Conservation (phyloP, 495 filamentous ascomycete species). For the Ramalina peruviana region DNA sequence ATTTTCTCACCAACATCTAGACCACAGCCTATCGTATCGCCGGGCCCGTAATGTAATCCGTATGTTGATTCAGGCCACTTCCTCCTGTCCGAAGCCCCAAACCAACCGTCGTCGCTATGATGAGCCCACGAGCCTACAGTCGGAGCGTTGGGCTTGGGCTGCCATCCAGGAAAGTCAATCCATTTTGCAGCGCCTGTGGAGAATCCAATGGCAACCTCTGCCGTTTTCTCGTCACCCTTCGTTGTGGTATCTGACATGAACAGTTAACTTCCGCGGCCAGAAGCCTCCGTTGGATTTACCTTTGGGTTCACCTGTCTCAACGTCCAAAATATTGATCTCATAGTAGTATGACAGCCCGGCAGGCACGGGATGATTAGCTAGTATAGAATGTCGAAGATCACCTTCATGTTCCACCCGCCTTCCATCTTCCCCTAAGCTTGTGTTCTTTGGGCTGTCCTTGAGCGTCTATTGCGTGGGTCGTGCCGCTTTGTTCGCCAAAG, state of each 20-base stretch:
- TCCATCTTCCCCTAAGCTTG: background rate
- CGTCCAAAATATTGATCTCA: conserved; percentile 4
- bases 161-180: background rate
- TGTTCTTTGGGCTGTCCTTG: background rate
- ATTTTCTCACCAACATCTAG: background rate
- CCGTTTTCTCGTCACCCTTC: background rate
- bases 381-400: background rate
- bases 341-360: conserved; percentile 7
- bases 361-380: conserved; percentile 7
- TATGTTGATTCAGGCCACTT: background rate
- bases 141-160: too few species aligned
- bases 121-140: background rate
- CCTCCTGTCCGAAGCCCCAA: conserved; percentile 2
- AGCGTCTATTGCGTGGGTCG: too few species aligned
- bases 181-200: background rate
- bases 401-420: background rate
- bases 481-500: too few species aligned
- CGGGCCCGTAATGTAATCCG: conserved; percentile 4
- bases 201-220: background rate
- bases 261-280: too few species aligned
- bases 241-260: background rate
- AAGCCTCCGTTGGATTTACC: too few species aligned
- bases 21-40: conserved; percentile 9
- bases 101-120: conserved; percentile 2
- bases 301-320: conserved; percentile 1